phyloP scores from a whole-genome alignment of 768 basidiomycete species.

The Zangia roseola region DNA sequence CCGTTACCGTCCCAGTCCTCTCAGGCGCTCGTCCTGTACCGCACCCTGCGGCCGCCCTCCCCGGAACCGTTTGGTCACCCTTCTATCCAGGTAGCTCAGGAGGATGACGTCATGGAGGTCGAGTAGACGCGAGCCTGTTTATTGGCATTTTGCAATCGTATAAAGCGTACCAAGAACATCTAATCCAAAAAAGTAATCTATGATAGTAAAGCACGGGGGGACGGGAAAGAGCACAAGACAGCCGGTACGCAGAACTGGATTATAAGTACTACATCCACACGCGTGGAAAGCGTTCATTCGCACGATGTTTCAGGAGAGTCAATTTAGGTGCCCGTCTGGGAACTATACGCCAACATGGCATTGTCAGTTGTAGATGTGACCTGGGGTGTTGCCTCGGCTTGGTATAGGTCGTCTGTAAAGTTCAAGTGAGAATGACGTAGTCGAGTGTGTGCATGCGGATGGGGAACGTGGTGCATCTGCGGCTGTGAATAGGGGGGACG shows the following conservation, averaged over 20 bases:
- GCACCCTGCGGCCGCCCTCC: slow-evolving; percentile 35
- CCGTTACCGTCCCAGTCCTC: slow-evolving; percentile 15
- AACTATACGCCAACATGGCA: slow-evolving; percentile 49
- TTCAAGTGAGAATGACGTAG: slow-evolving; percentile 61
- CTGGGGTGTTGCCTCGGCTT: slow-evolving; percentile 28
- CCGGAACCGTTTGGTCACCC: slow-evolving; percentile 8
- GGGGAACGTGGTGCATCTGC: slow-evolving; percentile 80
- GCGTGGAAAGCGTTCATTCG: slow-evolving; percentile 5
- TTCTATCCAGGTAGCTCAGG: neutral
- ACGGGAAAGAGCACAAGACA: slow-evolving; percentile 21
- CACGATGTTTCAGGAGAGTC: neutral
- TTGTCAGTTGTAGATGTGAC: slow-evolving; percentile 32
- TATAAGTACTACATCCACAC: slow-evolving; percentile 9
- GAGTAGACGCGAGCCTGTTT: slow-evolving; percentile 29
- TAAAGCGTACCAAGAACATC: slow-evolving; percentile 21
- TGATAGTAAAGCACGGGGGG: slow-evolving; percentile 7
- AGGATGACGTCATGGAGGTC: slow-evolving; percentile 55
- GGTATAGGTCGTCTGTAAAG: slow-evolving; percentile 41
- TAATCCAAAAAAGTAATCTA: slow-evolving; percentile 30
- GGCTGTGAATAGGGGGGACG: slow-evolving; percentile 56
- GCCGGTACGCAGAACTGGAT: slow-evolving; percentile 18
- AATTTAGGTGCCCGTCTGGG: slow-evolving; percentile 32
- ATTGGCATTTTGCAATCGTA: slow-evolving; percentile 8
- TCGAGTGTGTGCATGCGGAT: slow-evolving; percentile 74
- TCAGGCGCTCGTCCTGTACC: slow-evolving; percentile 58